These are phyloP conservation scores for Asterophora parasitica DNA, from an alignment of 768 basidiomycete genomes.

Conservation along the genomic window DNA sequence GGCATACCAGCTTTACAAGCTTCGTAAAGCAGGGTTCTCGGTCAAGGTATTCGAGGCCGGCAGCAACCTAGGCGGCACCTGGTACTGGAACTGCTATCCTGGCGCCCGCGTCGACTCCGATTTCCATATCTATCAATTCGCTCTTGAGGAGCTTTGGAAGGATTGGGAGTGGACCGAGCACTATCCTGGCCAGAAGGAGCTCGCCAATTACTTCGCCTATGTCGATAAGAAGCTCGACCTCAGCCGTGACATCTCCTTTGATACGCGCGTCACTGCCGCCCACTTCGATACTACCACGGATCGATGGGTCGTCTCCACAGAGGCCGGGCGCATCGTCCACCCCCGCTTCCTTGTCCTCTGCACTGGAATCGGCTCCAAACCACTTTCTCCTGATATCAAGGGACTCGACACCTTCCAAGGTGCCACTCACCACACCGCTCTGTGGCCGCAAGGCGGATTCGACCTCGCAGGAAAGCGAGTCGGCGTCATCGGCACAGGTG, in stretches of 20 bases:
- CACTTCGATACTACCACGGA: conserved; percentile 15
- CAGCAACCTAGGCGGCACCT: conserved; percentile 19
- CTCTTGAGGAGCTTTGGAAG: conserved; percentile 22
- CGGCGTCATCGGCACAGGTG: conserved; percentile 24
- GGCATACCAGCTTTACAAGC: conserved; percentile 14
- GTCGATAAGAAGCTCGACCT: conserved; percentile 23
- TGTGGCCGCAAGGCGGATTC: conserved; percentile 19
- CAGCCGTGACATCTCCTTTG: conserved; percentile 18
- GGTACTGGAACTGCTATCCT: conserved; percentile 26
- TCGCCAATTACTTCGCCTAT: conserved; percentile 20
- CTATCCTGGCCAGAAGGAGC: conserved; percentile 15
- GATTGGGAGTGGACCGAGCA: conserved; percentile 20
- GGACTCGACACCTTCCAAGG: conserved; percentile 23
- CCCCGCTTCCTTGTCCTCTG: conserved; percentile 20
- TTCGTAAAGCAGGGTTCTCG: conserved; percentile 17
- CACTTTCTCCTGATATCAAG: conserved; percentile 16
- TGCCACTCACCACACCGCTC: conserved; percentile 18
- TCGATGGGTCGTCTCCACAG: conserved; percentile 20
- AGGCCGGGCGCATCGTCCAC: conserved; percentile 13
- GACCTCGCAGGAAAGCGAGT: conserved; percentile 21
- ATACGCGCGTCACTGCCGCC: conserved; percentile 20
- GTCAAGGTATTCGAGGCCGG: conserved; percentile 20
- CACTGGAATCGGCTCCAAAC: conserved; percentile 22
- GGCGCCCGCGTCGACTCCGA: conserved; percentile 25
- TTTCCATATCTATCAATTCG: conserved; percentile 20